Evolutionary conservation across 768 basidiomycete genomes (phyloP), one percentile per base, ranked within the genome.

Genomic region (Tubosaeta sp.): DNA sequence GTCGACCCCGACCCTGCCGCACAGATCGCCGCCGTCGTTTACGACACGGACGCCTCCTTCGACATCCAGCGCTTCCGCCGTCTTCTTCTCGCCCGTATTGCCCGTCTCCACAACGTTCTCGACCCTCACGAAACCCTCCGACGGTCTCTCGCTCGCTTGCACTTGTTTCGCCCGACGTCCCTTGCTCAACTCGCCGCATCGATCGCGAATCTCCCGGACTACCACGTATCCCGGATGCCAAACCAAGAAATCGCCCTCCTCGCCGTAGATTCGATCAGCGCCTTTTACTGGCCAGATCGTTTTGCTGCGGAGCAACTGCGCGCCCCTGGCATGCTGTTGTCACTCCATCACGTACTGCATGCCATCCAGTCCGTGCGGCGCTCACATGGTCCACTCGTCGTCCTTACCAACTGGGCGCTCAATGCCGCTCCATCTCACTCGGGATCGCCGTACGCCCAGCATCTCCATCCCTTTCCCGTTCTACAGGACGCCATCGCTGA

Each of bases 221-320:
- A 83, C 59, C 81, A 85, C 58, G 61, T 69, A 4, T 62, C 65
- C 16, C 68, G 73, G 48, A 74, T 84, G 53, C 73, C 77, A 31
- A 67, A 79, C 39, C 66, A 72, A 31, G 83, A 83, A 54, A 75
- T 92, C 11, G 84, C 82, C 6, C 59, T 90, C 49, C 67, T 94
- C 34, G 81, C 80, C 10, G 72, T 93, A 43, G 91, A 94, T 68
- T 90, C 89, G 13, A 67, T 90, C 52, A 85, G 84, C 64, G 65
- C 87, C 0, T 89, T 85, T 62, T 81, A 88, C 67, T 93, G 91
- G 91, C 55, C 76, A 3, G 90, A 93, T 64, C 81, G 85, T 38
- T 84, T 83, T 62, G 71, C 73, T 35, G 69, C 71, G 29, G 88
- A 91, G 66, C 81, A 82, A 57, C 55, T 73, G 48, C 76, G 71